Conservation (phyloP, 768 basidiomycete genomes). For the Tulasnella sp. region DNA sequence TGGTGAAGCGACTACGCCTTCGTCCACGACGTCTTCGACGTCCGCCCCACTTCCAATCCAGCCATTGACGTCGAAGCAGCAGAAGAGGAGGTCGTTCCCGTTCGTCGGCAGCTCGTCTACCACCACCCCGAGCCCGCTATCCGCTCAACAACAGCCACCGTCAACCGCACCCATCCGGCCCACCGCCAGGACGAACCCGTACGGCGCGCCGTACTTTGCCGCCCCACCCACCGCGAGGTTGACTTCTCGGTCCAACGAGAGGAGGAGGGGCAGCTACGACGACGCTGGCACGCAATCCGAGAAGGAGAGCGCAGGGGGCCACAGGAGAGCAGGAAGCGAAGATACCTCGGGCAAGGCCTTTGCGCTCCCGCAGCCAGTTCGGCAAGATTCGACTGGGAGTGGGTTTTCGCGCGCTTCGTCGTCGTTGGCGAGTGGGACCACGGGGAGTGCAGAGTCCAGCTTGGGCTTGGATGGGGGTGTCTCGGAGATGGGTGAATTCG, state of each 20-base stretch:
- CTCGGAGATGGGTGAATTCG: not conserved
- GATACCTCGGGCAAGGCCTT: not conserved
- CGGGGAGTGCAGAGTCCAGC: not conserved
- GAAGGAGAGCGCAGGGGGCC: too few relatives aligned
- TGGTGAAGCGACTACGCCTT: not conserved
- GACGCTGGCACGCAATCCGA: not conserved
- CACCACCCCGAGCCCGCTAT: not conserved
- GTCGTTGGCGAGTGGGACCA: not conserved
- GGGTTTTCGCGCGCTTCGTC: not conserved
- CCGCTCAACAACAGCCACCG: not conserved
- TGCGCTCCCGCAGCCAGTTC: not conserved
- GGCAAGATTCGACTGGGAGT: not conserved
- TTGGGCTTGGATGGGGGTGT: not conserved
- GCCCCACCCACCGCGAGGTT: not conserved
- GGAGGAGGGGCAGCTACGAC: not conserved
- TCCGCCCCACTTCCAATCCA: not conserved
- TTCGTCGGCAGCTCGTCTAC: not conserved
- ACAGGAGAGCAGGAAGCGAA: too few relatives aligned
- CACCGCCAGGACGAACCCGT: not conserved
- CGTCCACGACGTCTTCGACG: not conserved
- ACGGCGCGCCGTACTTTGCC: not conserved
- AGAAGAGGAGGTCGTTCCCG: not conserved
- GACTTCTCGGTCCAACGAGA: not conserved
- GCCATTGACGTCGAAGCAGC: not conserved
- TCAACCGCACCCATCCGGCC: not conserved